Percentiles rank a stretch among this genome's conserved stretches.
These are phyloP conservation scores for Colletotrichum chlorophyti DNA, from an alignment of 2,329 filamentous ascomycete species.

Conservation along the genomic window DNA sequence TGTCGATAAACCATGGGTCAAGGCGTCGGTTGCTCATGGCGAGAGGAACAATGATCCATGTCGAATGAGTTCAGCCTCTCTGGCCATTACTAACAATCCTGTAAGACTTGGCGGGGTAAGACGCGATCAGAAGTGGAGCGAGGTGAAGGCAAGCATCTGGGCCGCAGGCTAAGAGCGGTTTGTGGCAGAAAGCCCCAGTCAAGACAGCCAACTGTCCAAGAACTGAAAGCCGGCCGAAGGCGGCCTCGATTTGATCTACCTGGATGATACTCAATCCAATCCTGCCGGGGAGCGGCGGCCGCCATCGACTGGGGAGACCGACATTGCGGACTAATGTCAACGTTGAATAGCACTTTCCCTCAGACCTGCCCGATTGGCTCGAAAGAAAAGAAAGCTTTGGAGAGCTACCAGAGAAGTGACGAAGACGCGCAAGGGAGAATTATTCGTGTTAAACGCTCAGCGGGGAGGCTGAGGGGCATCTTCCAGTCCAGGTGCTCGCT, in stretches of 20 bases:
- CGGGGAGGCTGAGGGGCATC: too few species aligned
- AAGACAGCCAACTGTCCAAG: too few species aligned
- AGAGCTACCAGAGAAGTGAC: too few species aligned
- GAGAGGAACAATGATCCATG: background rate
- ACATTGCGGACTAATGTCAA: background rate
- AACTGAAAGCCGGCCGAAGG: too few species aligned
- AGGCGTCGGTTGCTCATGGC: background rate
- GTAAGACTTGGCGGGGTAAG: background rate
- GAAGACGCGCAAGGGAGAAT: too few species aligned
- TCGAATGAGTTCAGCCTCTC: background rate
- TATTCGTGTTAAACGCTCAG: too few species aligned
- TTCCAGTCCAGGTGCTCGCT: too few species aligned
- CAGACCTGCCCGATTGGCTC: too few species aligned
- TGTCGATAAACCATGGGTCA: background rate
- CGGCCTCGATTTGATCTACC: background rate
- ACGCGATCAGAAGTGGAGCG: background rate
- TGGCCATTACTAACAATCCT: background rate
- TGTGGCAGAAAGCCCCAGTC: background rate
- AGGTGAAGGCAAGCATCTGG: background rate
- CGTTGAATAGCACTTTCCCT: too few species aligned
- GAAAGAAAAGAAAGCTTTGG: background rate
- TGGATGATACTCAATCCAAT: too few species aligned
- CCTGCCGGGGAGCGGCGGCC: background rate
- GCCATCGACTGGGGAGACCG: background rate
- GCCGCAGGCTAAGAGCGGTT: background rate